Conservation (phyloP, 208 protist genomes). For the Histomonas meleagridis region DNA sequence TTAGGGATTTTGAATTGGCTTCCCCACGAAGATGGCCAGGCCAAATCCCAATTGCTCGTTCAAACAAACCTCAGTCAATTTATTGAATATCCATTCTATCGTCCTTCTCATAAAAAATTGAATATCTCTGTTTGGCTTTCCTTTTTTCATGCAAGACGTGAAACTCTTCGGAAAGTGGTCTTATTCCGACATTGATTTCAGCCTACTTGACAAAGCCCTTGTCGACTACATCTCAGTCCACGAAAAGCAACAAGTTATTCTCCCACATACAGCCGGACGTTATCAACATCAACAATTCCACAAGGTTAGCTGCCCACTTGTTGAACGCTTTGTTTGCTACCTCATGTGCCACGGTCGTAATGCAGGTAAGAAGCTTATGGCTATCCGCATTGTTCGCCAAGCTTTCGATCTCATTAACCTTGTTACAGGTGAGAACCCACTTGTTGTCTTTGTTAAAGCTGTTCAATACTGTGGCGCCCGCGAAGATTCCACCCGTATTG, state of each 20-base stretch:
- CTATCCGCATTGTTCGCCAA: constrained; percentile 90
- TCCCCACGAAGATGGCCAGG: too few relatives aligned
- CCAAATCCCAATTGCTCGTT: too few relatives aligned
- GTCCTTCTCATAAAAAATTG: too few relatives aligned
- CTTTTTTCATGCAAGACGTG: constrained; percentile 47
- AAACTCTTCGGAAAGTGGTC: constrained; percentile 63
- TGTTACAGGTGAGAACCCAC: constrained; percentile 90
- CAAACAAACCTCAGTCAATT: too few relatives aligned
- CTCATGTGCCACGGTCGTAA: constrained; percentile 71
- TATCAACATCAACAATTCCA: constrained; percentile 92
- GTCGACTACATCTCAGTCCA: constrained; percentile 88
- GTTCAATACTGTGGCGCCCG: constrained; percentile 90
- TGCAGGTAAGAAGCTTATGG: constrained; percentile 98
- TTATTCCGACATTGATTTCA: constrained; percentile 54
- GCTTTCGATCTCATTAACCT: constrained; percentile 97
- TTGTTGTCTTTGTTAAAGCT: constrained; percentile 80
- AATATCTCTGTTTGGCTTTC: too few relatives aligned
- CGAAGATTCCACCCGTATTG: constrained; percentile 99
- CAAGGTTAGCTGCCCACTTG: constrained; percentile 87
- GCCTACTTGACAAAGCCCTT: constrained; percentile 58
- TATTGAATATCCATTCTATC: too few relatives aligned
- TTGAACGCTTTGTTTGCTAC: constrained; percentile 64
- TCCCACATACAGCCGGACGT: constrained; percentile 91
- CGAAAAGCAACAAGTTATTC: constrained; percentile 65
- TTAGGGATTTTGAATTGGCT: too few relatives aligned